Evolutionary conservation across 2,329 filamentous ascomycete genomes (phyloP).

Genomic region (Aspergillus uvarum): DNA sequence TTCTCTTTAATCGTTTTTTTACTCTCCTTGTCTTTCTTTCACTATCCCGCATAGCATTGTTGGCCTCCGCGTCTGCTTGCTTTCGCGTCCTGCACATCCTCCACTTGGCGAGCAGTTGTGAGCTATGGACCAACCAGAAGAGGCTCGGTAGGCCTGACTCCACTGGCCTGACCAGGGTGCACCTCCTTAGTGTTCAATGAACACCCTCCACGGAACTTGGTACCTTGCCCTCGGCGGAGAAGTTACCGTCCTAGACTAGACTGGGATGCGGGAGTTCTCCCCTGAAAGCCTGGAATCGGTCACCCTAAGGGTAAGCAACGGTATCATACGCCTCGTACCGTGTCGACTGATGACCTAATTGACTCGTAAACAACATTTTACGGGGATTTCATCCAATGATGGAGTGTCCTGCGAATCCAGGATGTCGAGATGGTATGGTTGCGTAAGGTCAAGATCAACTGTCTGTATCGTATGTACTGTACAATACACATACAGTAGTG

Average conservation of each 20-base stretch:
- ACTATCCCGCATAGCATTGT: neutral
- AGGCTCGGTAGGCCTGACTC: neutral
- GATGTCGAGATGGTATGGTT: neutral
- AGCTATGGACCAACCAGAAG: slow-evolving; percentile 1
- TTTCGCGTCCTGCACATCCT: slow-evolving; percentile 1
- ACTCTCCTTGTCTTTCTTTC: neutral
- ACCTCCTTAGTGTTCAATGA: neutral
- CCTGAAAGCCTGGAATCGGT: neutral
- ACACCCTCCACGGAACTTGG: neutral
- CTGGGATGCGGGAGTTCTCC: neutral
- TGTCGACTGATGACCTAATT: neutral
- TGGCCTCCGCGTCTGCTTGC: neutral
- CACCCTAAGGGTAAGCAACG: neutral
- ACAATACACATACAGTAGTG: neutral
- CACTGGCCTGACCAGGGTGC: slow-evolving; percentile 6
- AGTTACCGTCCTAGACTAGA: slow-evolving; percentile 6
- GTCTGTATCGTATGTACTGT: neutral
- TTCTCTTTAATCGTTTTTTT: neutral
- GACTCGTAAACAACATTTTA: neutral
- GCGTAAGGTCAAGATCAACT: neutral
- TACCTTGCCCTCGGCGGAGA: slow-evolving; percentile 2
- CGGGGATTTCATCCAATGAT: neutral
- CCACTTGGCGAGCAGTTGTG: neutral
- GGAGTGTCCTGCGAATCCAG: neutral
- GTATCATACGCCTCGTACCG: neutral